Base-by-base conservation (phyloP, 2,329 filamentous ascomycete genomes). In the Fusarium burgessii region DNA sequence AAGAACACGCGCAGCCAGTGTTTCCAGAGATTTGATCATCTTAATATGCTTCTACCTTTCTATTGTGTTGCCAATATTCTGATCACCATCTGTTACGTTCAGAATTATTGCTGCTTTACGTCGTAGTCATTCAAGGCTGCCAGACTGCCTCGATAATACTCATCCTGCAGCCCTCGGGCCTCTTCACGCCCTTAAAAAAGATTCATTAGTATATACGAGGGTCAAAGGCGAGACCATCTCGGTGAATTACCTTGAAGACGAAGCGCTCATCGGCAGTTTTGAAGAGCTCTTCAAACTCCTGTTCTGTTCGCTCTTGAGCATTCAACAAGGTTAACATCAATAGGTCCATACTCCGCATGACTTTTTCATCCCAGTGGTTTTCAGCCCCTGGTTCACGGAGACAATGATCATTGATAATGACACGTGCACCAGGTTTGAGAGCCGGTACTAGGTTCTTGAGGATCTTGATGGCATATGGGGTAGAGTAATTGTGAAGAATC, bases 401-500 rank as follows among this genome's bases (percentile, higher is more conserved):
- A 67, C 84, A 86, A 68, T 85, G 81, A 61, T 84, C 82, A 60
- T 84, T 84, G 58, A 84, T 83, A 54, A 82, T 58, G 46, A 90
- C 75, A 50, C 83, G 80, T 14, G 87, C 83, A 20, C 89, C 84
- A 3, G 86, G 83, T 77, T 89, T 87, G 55, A 90, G 78, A 36
- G 87, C 84, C 3, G 88, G 87, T 4, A 88, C 78, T 12, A 90
- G 80, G 23, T 83, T 84, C 65, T 82, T 81, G 40, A 87, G 78
- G 41, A 89, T 85, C 46, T 81, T 80, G 46, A 85, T 74, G 7
- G 84, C 83, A 58, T 88, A 86, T 5, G 83, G 82, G 17, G 88
- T 88, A 0, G 87, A 85, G 80, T 88, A 89, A 78, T 91, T 89
- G 76, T 91, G 88, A 11, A 91, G 78, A 67, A 91, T 89, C 83